phyloP scores from a whole-genome alignment of 352 stramenopile genomes.

The Pythium rhizo-oryzae region DNA sequence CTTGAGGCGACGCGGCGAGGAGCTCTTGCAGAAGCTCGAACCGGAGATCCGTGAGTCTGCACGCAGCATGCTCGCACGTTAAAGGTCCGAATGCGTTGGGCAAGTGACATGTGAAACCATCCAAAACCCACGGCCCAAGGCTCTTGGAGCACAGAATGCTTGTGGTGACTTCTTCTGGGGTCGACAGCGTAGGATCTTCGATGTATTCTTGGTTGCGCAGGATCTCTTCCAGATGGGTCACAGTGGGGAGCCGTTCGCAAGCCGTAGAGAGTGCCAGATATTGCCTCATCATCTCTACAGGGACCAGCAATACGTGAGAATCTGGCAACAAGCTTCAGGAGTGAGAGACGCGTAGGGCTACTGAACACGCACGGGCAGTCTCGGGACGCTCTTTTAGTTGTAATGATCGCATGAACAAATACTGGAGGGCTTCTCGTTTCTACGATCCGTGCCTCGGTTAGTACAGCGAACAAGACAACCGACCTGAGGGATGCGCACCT shows the following conservation, averaged over 20 bases:
- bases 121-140: slow-evolving; percentile 22
- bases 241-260: slow-evolving; percentile 14
- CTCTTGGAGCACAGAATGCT: slow-evolving; percentile 23
- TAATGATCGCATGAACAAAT: slow-evolving; percentile 45
- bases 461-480: neutral
- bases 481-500: neutral
- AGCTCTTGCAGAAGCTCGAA: slow-evolving; percentile 31
- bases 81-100: neutral
- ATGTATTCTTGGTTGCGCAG: slow-evolving; percentile 25
- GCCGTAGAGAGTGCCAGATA: slow-evolving; percentile 20
- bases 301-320: neutral
- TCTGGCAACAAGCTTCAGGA: neutral
- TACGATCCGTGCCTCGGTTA: slow-evolving; percentile 9
- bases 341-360: neutral
- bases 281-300: slow-evolving; percentile 19
- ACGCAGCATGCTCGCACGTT: neutral
- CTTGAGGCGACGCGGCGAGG: slow-evolving; percentile 14
- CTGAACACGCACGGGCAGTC: slow-evolving; percentile 35
- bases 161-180: slow-evolving; percentile 18
- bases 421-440: slow-evolving; percentile 51
- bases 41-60: slow-evolving; percentile 26
- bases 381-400: slow-evolving; percentile 39
- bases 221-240: slow-evolving; percentile 14
- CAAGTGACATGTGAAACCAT: neutral
- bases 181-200: slow-evolving; percentile 23